Percentiles rank a stretch among this genome's conserved stretches.
Conservation (phyloP, 306 rosid species). For the Rubus idaeus region DNA sequence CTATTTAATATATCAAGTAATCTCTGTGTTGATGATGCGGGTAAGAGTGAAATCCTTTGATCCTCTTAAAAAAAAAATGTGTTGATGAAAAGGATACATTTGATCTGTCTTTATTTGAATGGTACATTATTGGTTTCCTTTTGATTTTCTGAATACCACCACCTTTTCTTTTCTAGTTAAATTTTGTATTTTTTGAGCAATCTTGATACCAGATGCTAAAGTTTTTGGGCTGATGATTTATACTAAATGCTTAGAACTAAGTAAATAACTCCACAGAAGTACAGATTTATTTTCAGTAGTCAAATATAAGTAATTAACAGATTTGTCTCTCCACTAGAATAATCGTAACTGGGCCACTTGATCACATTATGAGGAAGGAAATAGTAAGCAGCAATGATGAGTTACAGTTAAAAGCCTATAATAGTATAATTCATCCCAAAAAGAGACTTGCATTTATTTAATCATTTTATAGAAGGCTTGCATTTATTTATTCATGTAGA, state of each 20-base stretch:
- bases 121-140: background rate
- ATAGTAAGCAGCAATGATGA: background rate
- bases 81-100: background rate
- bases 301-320: background rate
- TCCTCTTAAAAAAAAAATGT: no score
- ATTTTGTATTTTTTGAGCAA: background rate
- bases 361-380: background rate
- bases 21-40: no score
- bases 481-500: background rate
- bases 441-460: background rate
- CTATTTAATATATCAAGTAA: background rate
- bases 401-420: background rate
- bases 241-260: background rate
- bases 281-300: background rate
- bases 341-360: background rate
- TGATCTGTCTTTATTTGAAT: background rate
- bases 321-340: background rate
- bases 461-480: background rate
- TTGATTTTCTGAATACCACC: background rate
- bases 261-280: background rate
- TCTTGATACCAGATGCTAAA: background rate
- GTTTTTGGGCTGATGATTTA: background rate
- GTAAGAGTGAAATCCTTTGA: no score
- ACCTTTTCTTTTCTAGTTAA: background rate
- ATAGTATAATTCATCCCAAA: background rate